Evolutionary conservation across 768 basidiomycete genomes (phyloP), one percentile per base, ranked within the genome.

Genomic region (Dioszegia aurantiaca): DNA sequence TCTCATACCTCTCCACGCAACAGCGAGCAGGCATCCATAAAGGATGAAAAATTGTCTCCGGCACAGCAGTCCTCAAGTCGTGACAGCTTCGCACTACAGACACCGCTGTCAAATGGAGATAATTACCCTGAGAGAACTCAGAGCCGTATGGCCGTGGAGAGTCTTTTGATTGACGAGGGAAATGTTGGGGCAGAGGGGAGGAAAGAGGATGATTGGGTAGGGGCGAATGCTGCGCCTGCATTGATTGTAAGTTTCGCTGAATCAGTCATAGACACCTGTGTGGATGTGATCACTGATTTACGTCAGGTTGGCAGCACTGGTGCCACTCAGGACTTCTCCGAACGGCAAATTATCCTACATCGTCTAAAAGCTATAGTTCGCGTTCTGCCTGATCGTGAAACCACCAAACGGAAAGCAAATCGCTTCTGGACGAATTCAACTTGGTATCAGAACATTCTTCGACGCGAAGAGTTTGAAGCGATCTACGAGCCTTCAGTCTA

Each of bases 221-320:
- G 71, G n/a, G 67, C 64, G 39, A 73, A 73, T 45, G 71, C 71
- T 43, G 64, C 71, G 9, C 71, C 71, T 2, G 71, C 71, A 21
- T 44, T 73, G 58, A 70, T 72, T 37, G 70, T 66, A 30, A 48
- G 65, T 61, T 8, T 21, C 19, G 5, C 37, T 9, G 19, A 3
- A 27, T 31, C 26, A 21, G 14, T 28, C 43, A 39, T 24, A 46
- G 21, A 24, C n/a, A n/a, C n/a, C n/a, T n/a, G n/a, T n/a, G n/a
- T n/a, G n/a, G n/a, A n/a, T n/a, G n/a, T n/a, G n/a, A n/a, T n/a
- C n/a, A n/a, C n/a, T n/a, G n/a, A n/a, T 24, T 51, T 33, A 33
- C 14, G 9, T 19, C 19, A 61, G 60, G 52, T 68, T 42, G 67
- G 67, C 4, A 63, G 46, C 11, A 60, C 64, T 8, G 67, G 58